phyloP scores from a whole-genome alignment of 78 protist species.

The Protostelium mycophagum region DNA sequence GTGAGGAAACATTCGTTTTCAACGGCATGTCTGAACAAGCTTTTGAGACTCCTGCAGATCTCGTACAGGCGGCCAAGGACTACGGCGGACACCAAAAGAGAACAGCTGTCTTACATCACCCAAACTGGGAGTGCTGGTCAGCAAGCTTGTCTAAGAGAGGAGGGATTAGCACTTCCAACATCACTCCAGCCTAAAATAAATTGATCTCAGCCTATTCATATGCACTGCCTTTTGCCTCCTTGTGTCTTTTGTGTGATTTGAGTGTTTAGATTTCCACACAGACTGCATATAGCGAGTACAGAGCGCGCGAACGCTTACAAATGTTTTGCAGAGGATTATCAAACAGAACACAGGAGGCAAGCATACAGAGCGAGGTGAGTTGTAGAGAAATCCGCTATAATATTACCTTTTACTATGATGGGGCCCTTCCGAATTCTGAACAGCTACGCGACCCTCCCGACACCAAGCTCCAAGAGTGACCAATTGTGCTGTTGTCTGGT shows the following conservation, averaged over 20 bases:
- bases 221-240: background rate
- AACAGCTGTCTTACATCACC: background rate
- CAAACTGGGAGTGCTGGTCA: background rate
- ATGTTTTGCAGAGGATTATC: background rate
- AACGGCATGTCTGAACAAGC: too few relatives aligned
- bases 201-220: background rate
- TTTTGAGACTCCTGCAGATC: background rate
- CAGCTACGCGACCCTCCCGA: too few relatives aligned
- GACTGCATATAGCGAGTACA: background rate
- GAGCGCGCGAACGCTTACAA: slow-evolving; percentile 2
- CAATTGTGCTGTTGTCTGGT: too few relatives aligned
- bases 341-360: slow-evolving; percentile 1
- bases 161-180: slow-evolving; percentile 1
- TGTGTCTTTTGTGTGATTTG: background rate
- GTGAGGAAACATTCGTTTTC: too few relatives aligned
- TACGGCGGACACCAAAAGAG: background rate
- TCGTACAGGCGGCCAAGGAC: background rate
- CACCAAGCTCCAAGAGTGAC: too few relatives aligned
- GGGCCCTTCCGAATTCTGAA: too few relatives aligned
- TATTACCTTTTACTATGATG: too few relatives aligned
- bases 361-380: background rate
- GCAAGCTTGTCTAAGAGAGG: background rate
- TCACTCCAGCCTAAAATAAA: background rate
- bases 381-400: background rate
- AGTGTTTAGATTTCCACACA: background rate